These are phyloP conservation scores for Aspergillus fumigatus DNA, from an alignment of 2,329 filamentous ascomycete species.

Conservation along the genomic window DNA sequence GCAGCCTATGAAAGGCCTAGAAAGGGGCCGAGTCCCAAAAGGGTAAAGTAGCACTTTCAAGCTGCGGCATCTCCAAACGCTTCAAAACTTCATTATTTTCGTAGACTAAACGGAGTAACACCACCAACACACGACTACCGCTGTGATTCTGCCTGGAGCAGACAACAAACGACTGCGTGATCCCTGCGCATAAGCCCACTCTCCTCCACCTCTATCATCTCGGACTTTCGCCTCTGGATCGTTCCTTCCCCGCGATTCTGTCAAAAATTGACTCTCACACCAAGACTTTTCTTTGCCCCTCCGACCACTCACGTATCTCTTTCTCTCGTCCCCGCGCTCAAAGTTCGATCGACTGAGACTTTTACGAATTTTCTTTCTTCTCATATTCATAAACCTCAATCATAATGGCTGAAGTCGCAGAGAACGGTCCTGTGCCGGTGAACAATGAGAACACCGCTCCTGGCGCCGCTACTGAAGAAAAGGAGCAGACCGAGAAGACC, in stretches of 20 bases:
- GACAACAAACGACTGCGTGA: conserved; percentile 14
- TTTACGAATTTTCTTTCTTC: neutral
- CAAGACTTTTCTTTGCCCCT: conserved; percentile 13
- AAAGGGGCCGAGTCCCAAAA: conserved; percentile 18
- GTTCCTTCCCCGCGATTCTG: conserved; percentile 23
- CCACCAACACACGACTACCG: conserved; percentile 16
- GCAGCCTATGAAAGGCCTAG: conserved; percentile 16
- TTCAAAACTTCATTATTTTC: conserved; percentile 29
- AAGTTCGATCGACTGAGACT: conserved; percentile 1
- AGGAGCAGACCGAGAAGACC: conserved; percentile 24
- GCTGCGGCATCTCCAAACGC: conserved; percentile 21
- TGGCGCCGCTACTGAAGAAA: conserved; percentile 45
- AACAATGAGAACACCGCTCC: conserved; percentile 54
- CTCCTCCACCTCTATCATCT: conserved; percentile 3
- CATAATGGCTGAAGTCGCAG: conserved; percentile 36
- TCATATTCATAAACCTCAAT: conserved; percentile 4
- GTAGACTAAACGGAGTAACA: conserved; percentile 10
- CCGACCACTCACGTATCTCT: conserved; percentile 9
- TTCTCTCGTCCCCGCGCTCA: neutral
- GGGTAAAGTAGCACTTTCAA: conserved; percentile 20
- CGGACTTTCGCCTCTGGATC: conserved; percentile 11
- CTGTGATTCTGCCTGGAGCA: conserved; percentile 38
- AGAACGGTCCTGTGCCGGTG: conserved; percentile 32
- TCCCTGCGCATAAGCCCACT: conserved; percentile 9
- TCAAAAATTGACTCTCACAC: conserved; percentile 21